Evolutionary conservation across 2,329 filamentous ascomycete genomes (phyloP).

Genomic region (Trichoderma guizhouense): DNA sequence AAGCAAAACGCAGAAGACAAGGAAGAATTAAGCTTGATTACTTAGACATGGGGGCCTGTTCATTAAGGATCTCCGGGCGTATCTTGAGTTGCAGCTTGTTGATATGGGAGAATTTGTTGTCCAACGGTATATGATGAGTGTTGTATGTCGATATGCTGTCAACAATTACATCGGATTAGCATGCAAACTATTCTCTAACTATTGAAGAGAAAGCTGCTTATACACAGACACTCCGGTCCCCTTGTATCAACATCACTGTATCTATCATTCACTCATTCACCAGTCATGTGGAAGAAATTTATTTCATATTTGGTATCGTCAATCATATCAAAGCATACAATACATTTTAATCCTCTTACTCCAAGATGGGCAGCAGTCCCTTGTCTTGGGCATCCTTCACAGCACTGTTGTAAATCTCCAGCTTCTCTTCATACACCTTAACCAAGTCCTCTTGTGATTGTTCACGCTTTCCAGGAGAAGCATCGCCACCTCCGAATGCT

Average conservation of each 20-base stretch:
- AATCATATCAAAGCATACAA: neutral
- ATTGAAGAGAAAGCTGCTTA: neutral
- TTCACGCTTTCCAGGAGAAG: slow-evolving; percentile 29
- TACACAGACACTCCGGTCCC: neutral
- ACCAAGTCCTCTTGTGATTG: slow-evolving; percentile 26
- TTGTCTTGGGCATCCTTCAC: slow-evolving; percentile 35
- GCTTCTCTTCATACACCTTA: slow-evolving; percentile 33
- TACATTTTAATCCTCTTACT: neutral
- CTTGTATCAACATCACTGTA: no score
- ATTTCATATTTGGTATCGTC: neutral
- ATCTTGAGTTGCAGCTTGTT: neutral
- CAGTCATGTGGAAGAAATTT: neutral
- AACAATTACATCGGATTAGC: neutral
- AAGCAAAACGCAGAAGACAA: neutral
- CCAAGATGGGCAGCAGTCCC: slow-evolving; percentile 23
- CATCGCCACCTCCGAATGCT: slow-evolving; percentile 35
- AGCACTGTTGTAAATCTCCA: slow-evolving; percentile 35
- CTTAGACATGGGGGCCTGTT: neutral
- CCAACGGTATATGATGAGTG: neutral
- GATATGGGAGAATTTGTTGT: neutral
- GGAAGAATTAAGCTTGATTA: neutral
- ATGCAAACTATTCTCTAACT: neutral
- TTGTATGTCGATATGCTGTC: neutral
- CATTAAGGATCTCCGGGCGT: neutral
- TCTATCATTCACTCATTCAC: no score